Evolutionary conservation across 345 rosid species (phyloP), one percentile per base, ranked within the genome.

Genomic region (Sisymbrium irio): DNA sequence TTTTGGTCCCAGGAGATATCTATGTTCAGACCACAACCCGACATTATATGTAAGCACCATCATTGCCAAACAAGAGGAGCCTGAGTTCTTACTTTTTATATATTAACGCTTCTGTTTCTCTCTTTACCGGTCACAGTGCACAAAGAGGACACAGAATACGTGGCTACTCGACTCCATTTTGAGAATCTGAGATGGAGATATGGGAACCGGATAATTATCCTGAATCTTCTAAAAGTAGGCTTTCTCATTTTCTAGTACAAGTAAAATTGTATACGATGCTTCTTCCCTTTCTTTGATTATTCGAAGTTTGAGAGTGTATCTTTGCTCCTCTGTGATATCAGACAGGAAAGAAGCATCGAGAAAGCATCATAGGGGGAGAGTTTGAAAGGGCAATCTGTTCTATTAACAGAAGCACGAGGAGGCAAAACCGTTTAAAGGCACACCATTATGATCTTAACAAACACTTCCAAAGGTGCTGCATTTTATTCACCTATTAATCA

Each of bases 1-100:
- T 89, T 83, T 69, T 95, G 99, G 99, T 89, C 97, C 6, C 99
- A 95, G 73, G 96, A 87, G 71, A 77, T 89, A 27, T 89, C 99
- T 4, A 68, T 87, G 30, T 71, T 91, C 79, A 89, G 82, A 72
- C 77, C 88, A 19, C 86, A 84, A 74, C 99, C 97, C 10, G 93
- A 91, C 54, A 92, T 95, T 54, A 86, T 63, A 72, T 79, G 97
- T 95, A 91, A 54, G 89, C 39, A 20, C 67, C 44, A 56, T 59
- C 65, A 15, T 28, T 17, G 25, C 11, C 67, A 42, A 46, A 63
- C n/a, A 35, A 6, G 17, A 25, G 1, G 10, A 20, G 36, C 42
- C 15, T 47, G 14, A 11, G 36, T 32, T 5, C 36, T 20, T 45
- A 17, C 18, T 19, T 49, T 12, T n/a, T n/a, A n/a, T n/a, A 49